Evolutionary conservation across 805 yeast species (phyloP).

Genomic region (Lachancea mirantina): DNA sequence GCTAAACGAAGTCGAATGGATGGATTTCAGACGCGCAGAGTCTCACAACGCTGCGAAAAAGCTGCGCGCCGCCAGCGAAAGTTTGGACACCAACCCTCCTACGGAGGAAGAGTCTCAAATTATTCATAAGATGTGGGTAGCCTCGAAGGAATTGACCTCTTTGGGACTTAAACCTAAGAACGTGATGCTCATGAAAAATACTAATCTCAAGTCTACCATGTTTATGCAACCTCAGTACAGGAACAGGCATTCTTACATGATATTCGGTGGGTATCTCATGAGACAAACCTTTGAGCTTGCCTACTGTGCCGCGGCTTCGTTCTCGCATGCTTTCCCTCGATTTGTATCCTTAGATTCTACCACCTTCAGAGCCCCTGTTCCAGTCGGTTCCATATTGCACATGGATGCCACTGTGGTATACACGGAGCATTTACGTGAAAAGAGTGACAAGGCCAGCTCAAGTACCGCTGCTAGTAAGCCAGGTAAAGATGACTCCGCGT

Average conservation of each 20-base stretch:
- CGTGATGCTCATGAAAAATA: slow-evolving; percentile 61
- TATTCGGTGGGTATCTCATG: slow-evolving; percentile 89
- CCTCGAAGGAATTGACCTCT: slow-evolving; percentile 35
- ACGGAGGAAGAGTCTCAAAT: slow-evolving; percentile 66
- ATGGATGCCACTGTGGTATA: slow-evolving; percentile 79
- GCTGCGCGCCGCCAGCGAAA: slow-evolving; percentile 58
- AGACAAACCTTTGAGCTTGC: slow-evolving; percentile 92
- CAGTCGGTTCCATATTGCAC: slow-evolving; percentile 84
- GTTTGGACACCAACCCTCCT: slow-evolving; percentile 59
- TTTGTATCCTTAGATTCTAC: slow-evolving; percentile 87
- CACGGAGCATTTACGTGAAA: slow-evolving; percentile 66
- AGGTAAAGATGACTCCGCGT: slow-evolving; percentile 20
- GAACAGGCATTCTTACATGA: slow-evolving; percentile 89
- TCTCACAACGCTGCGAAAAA: slow-evolving; percentile 83
- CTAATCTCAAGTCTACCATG: slow-evolving; percentile 64
- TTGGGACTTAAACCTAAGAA: slow-evolving; percentile 39
- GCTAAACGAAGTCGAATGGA: slow-evolving; percentile 65
- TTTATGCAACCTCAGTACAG: slow-evolving; percentile 97
- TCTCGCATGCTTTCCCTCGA: slow-evolving; percentile 77
- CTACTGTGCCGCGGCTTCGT: slow-evolving; percentile 86
- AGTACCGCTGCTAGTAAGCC: slow-evolving; percentile 26
- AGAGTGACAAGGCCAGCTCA: slow-evolving; percentile 17
- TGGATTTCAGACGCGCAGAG: slow-evolving; percentile 82
- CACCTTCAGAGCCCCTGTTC: slow-evolving; percentile 89
- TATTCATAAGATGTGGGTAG: slow-evolving; percentile 72